Base-by-base conservation (phyloP, 1,139 yeast genomes). In the Zygosaccharomyces sapae region DNA sequence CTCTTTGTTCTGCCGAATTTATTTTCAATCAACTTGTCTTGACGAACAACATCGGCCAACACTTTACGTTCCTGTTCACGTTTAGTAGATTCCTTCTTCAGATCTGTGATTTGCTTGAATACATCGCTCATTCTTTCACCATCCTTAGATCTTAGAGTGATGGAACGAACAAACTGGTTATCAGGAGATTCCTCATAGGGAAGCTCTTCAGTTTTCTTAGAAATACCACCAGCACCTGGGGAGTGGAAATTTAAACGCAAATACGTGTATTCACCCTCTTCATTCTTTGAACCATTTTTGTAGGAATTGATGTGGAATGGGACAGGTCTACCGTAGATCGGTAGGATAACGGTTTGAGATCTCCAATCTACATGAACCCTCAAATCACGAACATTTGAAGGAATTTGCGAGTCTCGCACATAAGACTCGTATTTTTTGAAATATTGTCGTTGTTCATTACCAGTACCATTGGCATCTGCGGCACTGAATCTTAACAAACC, bases 301-400 rank as follows among this genome's bases (percentile, higher is more conserved):
- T 87, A 90, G 6, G 97, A 75, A 63, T 89, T 88, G 60, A 92
- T 89, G 66, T 92, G 98, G 75, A 92, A 90, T 25, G 98, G 98
- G 43, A 94, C 98, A 1, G 98, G 97, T 62, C 98, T 79, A 52
- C 98, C 98, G 60, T 85, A 81, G 52, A 92, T 86, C 43, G 98
- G 98, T 51, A 92, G 72, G 51, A 92, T 79, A 47, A 92, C 85
- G 1, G 97, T 87, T 68, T 89, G 96, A 51, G 86, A 79, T 62
- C 87, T 88, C 65, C 80, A 75, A 66, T 92, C 98, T 48, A 92
- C 90, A 61, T 86, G 92, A 52, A 92, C 81, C 63, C 83, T 83
- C 65, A 92, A 75, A 64, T 90, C 97, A 59, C 83, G 79, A 13
- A 89, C 95, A 57, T 80, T 79, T 38, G 73, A 71, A 31, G 98